phyloP scores from a whole-genome alignment of 1,139 yeast species.

The Pichia sp. region DNA sequence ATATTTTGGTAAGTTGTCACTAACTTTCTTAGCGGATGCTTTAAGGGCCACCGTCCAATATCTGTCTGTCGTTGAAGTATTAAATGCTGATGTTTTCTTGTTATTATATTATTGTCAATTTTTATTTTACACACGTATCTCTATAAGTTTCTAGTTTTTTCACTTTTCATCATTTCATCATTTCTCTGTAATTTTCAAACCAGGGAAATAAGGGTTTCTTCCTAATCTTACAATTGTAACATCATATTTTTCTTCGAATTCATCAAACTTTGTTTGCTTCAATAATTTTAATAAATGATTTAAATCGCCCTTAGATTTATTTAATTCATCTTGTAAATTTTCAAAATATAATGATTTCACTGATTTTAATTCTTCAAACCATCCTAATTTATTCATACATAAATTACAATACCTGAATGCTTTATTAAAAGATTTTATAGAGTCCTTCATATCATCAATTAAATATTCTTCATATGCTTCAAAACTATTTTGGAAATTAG shows the following conservation, averaged over 20 bases:
- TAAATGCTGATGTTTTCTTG: not conserved
- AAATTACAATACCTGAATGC: constrained; percentile 1
- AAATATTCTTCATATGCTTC: not conserved
- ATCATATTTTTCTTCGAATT: not conserved
- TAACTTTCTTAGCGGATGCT: constrained; percentile 31
- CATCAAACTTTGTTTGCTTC: not conserved
- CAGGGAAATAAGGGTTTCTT: constrained; percentile 26
- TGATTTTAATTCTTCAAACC: constrained; percentile 14
- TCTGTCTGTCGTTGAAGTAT: constrained; percentile 1
- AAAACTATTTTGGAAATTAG: constrained; percentile 9
- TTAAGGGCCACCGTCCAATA: constrained; percentile 30
- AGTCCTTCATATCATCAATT: constrained; percentile 2
- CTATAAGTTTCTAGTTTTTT: not conserved
- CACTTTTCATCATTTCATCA: not conserved
- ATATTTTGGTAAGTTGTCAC: constrained; percentile 13
- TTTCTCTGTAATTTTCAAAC: constrained; percentile 4
- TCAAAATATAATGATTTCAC: constrained; percentile 13
- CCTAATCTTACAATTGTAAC: constrained; percentile 17
- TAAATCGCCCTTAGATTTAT: constrained; percentile 18
- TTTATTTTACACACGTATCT: not conserved
- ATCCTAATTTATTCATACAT: constrained; percentile 4
- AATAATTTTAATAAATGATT: constrained; percentile 13
- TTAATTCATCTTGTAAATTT: constrained; percentile 17
- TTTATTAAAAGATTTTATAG: constrained; percentile 3
- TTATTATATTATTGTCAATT: no score